Evolutionary conservation across 352 stramenopile genomes (phyloP).

Genomic region (Pythium chondricola): DNA sequence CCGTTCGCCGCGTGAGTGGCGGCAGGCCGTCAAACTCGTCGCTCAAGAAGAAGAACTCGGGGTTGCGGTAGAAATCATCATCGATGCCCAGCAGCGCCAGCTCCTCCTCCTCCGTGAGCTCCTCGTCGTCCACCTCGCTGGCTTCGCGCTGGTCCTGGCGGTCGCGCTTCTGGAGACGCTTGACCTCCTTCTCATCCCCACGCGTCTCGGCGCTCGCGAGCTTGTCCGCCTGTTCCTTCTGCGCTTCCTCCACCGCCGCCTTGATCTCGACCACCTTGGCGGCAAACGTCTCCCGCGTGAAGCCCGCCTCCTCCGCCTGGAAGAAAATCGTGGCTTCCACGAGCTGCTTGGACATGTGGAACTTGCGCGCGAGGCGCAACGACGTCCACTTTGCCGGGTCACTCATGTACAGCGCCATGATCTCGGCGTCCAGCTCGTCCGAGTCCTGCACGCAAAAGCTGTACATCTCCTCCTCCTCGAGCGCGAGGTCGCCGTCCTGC

Average conservation of each 20-base stretch:
- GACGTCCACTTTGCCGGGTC: constrained; percentile 85
- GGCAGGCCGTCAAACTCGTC: constrained; percentile 79
- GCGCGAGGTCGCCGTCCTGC: constrained; percentile 62
- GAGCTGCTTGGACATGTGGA: constrained; percentile 59
- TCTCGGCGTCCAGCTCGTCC: constrained; percentile 62
- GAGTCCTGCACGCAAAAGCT: constrained; percentile 60
- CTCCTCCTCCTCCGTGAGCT: constrained; percentile 49
- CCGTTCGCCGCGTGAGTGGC: constrained; percentile 68
- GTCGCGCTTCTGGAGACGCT: constrained; percentile 47
- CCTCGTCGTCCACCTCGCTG: constrained; percentile 43
- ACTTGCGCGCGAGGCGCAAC: constrained; percentile 75
- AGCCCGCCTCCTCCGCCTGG: constrained; percentile 56
- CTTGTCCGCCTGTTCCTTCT: constrained; percentile 35
- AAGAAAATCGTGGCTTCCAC: constrained; percentile 80
- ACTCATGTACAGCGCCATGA: constrained; percentile 81
- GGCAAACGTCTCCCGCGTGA: constrained; percentile 52
- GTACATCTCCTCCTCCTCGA: constrained; percentile 71
- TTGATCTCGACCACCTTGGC: constrained; percentile 59
- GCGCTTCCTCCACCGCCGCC: constrained; percentile 27
- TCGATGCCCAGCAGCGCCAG: constrained; percentile 51
- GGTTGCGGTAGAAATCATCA: constrained; percentile 70
- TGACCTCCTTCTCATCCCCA: constrained; percentile 53
- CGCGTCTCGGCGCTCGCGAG: constrained; percentile 35
- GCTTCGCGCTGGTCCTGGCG: constrained; percentile 33
- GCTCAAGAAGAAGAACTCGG: constrained; percentile 83